Conservation (phyloP, 1,284 basidiomycete species). For the Mrakiaceae sp. region DNA sequence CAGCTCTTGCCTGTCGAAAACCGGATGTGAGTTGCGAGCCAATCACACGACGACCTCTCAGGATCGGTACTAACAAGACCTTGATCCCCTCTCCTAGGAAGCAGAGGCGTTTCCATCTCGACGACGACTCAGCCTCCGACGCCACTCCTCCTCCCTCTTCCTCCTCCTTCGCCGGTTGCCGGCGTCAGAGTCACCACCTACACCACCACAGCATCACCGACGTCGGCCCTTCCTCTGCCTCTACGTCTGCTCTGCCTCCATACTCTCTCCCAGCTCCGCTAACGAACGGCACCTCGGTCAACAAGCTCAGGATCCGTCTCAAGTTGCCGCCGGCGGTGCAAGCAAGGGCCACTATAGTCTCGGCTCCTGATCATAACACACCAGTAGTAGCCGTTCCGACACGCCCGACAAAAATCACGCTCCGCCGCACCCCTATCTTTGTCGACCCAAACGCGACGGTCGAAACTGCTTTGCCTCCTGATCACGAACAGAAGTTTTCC, state of each 20-base stretch:
- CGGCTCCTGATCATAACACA: too few species aligned
- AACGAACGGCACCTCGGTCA: not conserved
- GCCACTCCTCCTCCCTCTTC: not conserved
- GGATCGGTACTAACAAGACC: not conserved
- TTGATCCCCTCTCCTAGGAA: not conserved
- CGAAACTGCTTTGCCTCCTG: too few species aligned
- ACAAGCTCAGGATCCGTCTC: not conserved
- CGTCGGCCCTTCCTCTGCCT: not conserved
- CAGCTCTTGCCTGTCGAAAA: conserved; percentile 8
- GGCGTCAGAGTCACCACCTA: too few species aligned
- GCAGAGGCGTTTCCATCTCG: conserved; percentile 1
- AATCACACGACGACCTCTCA: not conserved
- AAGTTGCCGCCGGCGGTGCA: too few species aligned
- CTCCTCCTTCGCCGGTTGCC: not conserved
- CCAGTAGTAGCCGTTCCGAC: too few species aligned
- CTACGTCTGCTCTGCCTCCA: too few species aligned
- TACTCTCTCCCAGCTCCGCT: too few species aligned
- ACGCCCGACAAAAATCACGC: too few species aligned
- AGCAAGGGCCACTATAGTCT: too few species aligned
- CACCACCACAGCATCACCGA: not conserved
- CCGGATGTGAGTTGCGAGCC: not conserved
- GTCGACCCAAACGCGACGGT: too few species aligned
- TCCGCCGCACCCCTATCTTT: too few species aligned
- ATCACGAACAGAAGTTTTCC: too few species aligned
- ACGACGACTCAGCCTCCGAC: conserved; percentile 1